Percentiles rank a stretch among this genome's conserved stretches.
phyloP scores from a whole-genome alignment of 1,284 basidiomycete species.

The Microbotryomycetes sp. region DNA sequence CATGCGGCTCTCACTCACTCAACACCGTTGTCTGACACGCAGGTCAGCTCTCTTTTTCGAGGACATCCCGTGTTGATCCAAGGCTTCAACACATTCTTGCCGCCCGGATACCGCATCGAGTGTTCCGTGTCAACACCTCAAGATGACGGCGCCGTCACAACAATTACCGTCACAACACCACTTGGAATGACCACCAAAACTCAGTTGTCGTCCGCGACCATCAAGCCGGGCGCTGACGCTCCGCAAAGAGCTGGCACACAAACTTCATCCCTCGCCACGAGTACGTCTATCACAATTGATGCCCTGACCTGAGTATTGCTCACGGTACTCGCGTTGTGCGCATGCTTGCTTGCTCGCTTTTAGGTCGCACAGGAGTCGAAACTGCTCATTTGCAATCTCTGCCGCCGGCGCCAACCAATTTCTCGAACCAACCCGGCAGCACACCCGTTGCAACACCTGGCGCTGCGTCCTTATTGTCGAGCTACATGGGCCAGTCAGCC shows the following conservation, averaged over 20 bases:
- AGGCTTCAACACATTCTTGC: slow-evolving; percentile 98
- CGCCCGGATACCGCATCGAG: slow-evolving; percentile 64
- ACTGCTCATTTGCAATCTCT: slow-evolving; percentile 9
- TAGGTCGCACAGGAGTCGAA: background rate
- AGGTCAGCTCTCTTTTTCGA: slow-evolving; percentile 85
- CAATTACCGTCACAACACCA: slow-evolving; percentile 86
- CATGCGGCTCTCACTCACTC: background rate
- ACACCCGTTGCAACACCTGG: slow-evolving; percentile 19
- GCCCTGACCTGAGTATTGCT: too few relatives aligned
- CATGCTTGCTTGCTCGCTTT: too few relatives aligned
- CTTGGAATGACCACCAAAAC: slow-evolving; percentile 66
- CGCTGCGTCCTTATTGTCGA: slow-evolving; percentile 14
- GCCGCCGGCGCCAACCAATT: background rate
- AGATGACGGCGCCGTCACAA: slow-evolving; percentile 42
- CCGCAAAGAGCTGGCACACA: too few relatives aligned
- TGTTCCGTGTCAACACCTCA: slow-evolving; percentile 65
- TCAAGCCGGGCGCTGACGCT: too few relatives aligned
- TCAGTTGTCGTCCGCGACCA: slow-evolving; percentile 29
- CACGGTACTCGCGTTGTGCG: too few relatives aligned
- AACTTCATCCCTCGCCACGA: too few relatives aligned
- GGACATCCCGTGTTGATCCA: slow-evolving; percentile 90
- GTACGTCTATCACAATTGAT: too few relatives aligned
- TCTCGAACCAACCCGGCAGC: background rate
- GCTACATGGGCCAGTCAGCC: slow-evolving; percentile 3
- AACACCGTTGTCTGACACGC: background rate